Evolutionary conservation across 148 eudicot species (phyloP), one percentile per base, ranked within the genome.

Genomic region (Vaccinium myrtillus): DNA sequence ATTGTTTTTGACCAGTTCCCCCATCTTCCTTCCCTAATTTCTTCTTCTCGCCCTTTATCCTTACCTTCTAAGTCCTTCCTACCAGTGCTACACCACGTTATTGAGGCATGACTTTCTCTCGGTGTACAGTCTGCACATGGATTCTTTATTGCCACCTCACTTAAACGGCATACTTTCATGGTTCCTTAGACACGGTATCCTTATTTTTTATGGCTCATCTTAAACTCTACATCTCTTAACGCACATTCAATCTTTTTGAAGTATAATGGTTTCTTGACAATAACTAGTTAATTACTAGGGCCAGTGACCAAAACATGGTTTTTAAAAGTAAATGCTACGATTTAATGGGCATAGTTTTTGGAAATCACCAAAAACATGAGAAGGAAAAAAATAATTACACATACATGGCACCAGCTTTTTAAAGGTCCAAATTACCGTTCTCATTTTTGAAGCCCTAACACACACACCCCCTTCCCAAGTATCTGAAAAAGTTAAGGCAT

Each of bases 401-500:
- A 43, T 0, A 43, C 46, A 43, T 43, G 46, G 46, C 46, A 43
- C 6, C 46, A 43, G 6, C 46, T 43, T 43, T 43, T 43, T 43
- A 43, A 4, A 43, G 46, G 46, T 43, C 46, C 6, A 43, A 43
- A 43, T 1, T 43, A 43, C 46, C 46, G 36, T 32, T 32, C 36
- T 32, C 36, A 32, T 32, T 32, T 32, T 32, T 32, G 36, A 32
- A 32, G 36, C 36, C 36, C 36, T 32, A 32, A 32, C 36, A 32
- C 32, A 32, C 32, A 32, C 36, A 1, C 36, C 36, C 36, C 36
- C 32, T 32, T 67, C 71, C 71, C 6, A 67, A 3, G 32, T 9
- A 67, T 67, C 27, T 67, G 85, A 84, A 54, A 14, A 86, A 76
- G 79, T 86, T 84, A 53, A 23, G 13, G 15, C 71, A 14, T 1